These are phyloP conservation scores for Zalaria obscura DNA, from an alignment of 2,329 filamentous ascomycete species.

Conservation along the genomic window DNA sequence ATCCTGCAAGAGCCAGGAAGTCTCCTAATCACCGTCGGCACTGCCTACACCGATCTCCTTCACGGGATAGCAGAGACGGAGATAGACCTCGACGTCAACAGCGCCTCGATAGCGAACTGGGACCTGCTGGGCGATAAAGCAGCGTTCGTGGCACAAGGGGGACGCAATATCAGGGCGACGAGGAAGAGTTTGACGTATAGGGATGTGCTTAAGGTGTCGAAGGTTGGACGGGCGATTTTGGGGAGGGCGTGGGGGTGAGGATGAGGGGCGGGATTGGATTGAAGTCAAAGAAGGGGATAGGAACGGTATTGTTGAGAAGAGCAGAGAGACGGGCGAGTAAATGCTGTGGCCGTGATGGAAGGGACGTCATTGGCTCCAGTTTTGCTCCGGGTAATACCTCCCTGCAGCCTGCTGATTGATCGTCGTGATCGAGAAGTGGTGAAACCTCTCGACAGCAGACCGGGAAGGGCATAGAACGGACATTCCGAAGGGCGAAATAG, in stretches of 20 bases:
- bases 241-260: conserved; percentile 19
- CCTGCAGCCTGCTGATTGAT: too few species aligned
- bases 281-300: too few species aligned
- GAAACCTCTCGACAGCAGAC: too few species aligned
- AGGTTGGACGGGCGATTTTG: conserved; percentile 53
- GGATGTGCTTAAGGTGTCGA: conserved; percentile 74
- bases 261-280: too few species aligned
- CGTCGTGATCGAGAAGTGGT: too few species aligned
- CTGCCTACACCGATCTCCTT: conserved; percentile 55
- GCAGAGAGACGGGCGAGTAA: too few species aligned
- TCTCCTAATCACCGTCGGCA: conserved; percentile 54
- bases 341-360: too few species aligned
- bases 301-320: too few species aligned
- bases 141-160: conserved; percentile 26
- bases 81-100: conserved; percentile 50
- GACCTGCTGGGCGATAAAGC: conserved; percentile 40
- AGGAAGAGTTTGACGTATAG: conserved; percentile 69
- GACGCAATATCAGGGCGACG: conserved; percentile 42
- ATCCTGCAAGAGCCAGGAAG: conserved; percentile 79
- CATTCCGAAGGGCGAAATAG: too few species aligned
- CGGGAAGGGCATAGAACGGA: too few species aligned
- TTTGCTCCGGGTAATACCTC: too few species aligned
- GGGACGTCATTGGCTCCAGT: too few species aligned
- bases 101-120: conserved; percentile 55
- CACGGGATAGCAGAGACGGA: conserved; percentile 59